These are phyloP conservation scores for Ceratocystis smalleyi DNA, from an alignment of 2,329 filamentous ascomycete genomes.

Conservation along the genomic window DNA sequence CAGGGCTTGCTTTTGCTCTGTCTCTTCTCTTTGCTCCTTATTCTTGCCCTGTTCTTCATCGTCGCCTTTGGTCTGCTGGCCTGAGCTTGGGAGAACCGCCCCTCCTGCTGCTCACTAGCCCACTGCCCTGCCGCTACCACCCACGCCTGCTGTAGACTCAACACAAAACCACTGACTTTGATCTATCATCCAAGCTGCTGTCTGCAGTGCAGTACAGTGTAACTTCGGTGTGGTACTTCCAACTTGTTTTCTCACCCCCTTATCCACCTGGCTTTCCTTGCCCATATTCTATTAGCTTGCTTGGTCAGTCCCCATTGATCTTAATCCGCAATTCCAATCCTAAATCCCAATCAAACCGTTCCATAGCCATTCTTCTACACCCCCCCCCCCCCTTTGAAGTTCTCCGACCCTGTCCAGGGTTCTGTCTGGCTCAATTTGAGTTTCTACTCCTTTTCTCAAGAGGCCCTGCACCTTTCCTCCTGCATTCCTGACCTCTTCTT, in stretches of 20 bases:
- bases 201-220: neutral
- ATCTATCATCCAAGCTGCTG: neutral
- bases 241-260: neutral
- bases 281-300: constrained; percentile 11
- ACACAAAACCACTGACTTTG: neutral
- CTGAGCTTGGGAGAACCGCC: neutral
- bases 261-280: constrained; percentile 1
- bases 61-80: neutral
- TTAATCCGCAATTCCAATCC: constrained; percentile 12
- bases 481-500: constrained; percentile 12
- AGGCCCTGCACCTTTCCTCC: constrained; percentile 14
- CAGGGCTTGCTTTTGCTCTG: neutral
- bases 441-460: constrained; percentile 15
- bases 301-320: constrained; percentile 14
- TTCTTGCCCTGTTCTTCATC: neutral
- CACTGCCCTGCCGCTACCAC: neutral
- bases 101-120: neutral
- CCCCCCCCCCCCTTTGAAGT: neutral
- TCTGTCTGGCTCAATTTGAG: neutral
- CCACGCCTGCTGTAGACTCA: neutral
- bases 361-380: constrained; percentile 1
- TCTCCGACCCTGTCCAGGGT: constrained; percentile 3
- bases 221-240: neutral
- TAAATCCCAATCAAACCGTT: constrained; percentile 14
- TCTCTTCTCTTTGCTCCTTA: neutral